These are phyloP conservation scores for Lineolata rhizophorae DNA, from an alignment of 495 filamentous ascomycete genomes.

Conservation along the genomic window DNA sequence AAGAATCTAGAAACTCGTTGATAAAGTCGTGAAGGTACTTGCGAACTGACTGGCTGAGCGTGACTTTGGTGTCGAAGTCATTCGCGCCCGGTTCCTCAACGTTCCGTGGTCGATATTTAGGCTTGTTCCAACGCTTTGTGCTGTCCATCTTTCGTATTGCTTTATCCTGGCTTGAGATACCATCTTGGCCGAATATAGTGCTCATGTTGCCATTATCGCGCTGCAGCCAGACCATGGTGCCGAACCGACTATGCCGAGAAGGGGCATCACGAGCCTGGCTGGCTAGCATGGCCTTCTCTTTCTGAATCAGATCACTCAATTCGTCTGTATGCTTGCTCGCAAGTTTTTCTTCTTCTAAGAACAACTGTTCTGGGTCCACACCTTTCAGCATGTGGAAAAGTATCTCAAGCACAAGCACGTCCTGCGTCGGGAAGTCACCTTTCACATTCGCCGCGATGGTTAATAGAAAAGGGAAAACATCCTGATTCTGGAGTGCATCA, in stretches of 20 bases:
- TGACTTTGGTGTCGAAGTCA: slow-evolving; percentile 54
- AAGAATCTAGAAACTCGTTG: slow-evolving; percentile 83
- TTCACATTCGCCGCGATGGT: slow-evolving; percentile 78
- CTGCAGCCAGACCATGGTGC: slow-evolving; percentile 95
- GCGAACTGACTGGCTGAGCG: slow-evolving; percentile 43
- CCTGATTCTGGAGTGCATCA: slow-evolving; percentile 71
- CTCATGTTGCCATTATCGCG: slow-evolving; percentile 53
- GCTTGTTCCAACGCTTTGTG: slow-evolving; percentile 74
- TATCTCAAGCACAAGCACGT: slow-evolving; percentile 67
- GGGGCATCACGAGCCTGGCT: slow-evolving; percentile 61
- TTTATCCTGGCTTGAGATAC: slow-evolving; percentile 47
- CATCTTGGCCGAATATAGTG: slow-evolving; percentile 73
- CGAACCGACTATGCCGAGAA: slow-evolving; percentile 82
- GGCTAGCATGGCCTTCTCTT: slow-evolving; percentile 61
- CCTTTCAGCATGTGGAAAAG: slow-evolving; percentile 85
- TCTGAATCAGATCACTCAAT: slow-evolving; percentile 45
- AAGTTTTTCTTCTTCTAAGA: slow-evolving; percentile 55
- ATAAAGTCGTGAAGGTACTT: slow-evolving; percentile 62
- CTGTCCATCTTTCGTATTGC: slow-evolving; percentile 76
- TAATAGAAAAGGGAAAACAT: slow-evolving; percentile 66
- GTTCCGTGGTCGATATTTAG: slow-evolving; percentile 37
- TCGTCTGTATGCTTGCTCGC: slow-evolving; percentile 46
- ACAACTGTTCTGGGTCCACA: slow-evolving; percentile 65
- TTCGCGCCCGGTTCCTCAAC: slow-evolving; percentile 37
- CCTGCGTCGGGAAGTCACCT: slow-evolving; percentile 77